These are phyloP conservation scores for Ceratobasidium sp. DNA, from an alignment of 1,284 basidiomycete genomes.

Conservation along the genomic window DNA sequence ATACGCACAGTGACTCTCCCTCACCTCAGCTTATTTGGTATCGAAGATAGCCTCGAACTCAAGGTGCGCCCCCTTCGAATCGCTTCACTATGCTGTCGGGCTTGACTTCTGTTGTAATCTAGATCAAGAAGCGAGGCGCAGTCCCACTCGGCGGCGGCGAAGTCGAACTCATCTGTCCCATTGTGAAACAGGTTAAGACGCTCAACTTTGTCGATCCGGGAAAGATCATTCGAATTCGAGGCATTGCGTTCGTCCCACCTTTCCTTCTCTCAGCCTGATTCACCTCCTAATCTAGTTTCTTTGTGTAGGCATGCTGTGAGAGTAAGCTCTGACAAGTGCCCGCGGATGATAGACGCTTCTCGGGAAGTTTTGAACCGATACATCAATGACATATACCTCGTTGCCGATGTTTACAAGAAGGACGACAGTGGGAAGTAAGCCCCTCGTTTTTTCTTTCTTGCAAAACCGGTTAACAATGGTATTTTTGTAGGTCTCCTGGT, in stretches of 20 bases:
- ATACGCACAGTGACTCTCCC: slow-evolving; percentile 93
- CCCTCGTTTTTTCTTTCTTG: background rate
- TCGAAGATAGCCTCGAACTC: slow-evolving; percentile 87
- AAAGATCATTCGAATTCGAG: slow-evolving; percentile 92
- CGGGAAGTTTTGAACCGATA: slow-evolving; percentile 93
- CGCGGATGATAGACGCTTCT: slow-evolving; percentile 95
- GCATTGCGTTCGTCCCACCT: slow-evolving; percentile 79
- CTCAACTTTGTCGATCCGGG: slow-evolving; percentile 92
- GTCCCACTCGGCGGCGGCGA: slow-evolving; percentile 93
- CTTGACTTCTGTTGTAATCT: slow-evolving; percentile 37
- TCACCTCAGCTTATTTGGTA: slow-evolving; percentile 88
- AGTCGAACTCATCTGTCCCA: slow-evolving; percentile 91
- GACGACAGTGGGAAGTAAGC: slow-evolving; percentile 81
- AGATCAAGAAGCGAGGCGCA: slow-evolving; percentile 96
- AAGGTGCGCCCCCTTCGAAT: slow-evolving; percentile 61
- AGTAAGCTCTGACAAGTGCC: slow-evolving; percentile 96
- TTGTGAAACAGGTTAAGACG: slow-evolving; percentile 89
- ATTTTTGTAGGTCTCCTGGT: slow-evolving; percentile 81
- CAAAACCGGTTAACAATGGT: slow-evolving; percentile 9
- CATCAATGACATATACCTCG: slow-evolving; percentile 98
- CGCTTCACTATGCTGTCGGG: slow-evolving; percentile 40
- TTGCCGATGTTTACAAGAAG: slow-evolving; percentile 98
- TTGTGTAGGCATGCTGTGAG: slow-evolving; percentile 84
- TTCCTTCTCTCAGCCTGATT: slow-evolving; percentile 11
- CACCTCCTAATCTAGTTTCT: slow-evolving; percentile 12